phyloP scores from a whole-genome alignment of 2,329 filamentous ascomycete species.

The Colletotrichum lentis region DNA sequence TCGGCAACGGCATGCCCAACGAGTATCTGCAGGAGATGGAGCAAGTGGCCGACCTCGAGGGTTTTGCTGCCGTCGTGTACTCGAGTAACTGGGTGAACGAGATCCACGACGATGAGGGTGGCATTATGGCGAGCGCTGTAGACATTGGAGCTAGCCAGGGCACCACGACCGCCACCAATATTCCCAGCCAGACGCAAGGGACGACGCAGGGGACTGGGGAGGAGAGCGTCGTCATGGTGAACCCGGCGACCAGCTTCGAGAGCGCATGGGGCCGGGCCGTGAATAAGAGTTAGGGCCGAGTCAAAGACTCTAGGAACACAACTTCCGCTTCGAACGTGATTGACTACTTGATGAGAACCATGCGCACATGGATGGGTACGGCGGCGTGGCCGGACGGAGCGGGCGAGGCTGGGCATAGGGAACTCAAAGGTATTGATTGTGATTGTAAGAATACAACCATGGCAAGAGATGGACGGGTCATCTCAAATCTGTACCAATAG shows the following conservation, averaged over 20 bases:
- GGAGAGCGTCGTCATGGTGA: constrained; percentile 64
- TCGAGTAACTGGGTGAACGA: constrained; percentile 82
- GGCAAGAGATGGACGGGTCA: constrained; percentile 27
- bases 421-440: constrained; percentile 35
- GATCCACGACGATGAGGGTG: constrained; percentile 58
- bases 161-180: constrained; percentile 36
- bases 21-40: constrained; percentile 80
- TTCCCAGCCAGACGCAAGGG: constrained; percentile 39
- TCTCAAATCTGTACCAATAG: constrained; percentile 33
- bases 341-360: constrained; percentile 20
- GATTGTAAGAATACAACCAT: constrained; percentile 34
- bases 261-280: constrained; percentile 74
- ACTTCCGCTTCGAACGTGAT: not conserved
- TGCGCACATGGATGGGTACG: constrained; percentile 14
- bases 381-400: not conserved
- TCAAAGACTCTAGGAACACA: not conserved
- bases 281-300: constrained; percentile 45
- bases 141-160: constrained; percentile 44
- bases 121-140: constrained; percentile 50
- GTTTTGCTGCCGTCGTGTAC: constrained; percentile 87
- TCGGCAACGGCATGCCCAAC: constrained; percentile 80
- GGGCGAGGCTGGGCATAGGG: not conserved
- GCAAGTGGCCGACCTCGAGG: constrained; percentile 76
- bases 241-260: constrained; percentile 65
- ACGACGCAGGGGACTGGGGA: constrained; percentile 47